Conservation (phyloP, 352 stramenopile species). For the Phytophthora constricta region DNA sequence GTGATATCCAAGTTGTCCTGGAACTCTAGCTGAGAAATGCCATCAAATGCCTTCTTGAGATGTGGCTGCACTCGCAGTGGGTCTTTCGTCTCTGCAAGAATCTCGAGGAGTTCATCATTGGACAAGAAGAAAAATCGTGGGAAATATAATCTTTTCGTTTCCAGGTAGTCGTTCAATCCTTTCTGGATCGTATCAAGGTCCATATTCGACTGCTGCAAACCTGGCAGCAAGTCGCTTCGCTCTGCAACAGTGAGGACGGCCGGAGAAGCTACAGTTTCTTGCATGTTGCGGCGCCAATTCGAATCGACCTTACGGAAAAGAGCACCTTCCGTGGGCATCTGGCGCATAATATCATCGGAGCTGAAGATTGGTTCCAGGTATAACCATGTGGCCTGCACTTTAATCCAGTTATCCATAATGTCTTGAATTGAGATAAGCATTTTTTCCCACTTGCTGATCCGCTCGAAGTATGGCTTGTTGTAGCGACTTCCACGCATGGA, state of each 20-base stretch:
- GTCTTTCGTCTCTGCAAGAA: constrained; percentile 94
- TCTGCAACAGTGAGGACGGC: constrained; percentile 81
- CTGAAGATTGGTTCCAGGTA: constrained; percentile 95
- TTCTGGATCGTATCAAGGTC: constrained; percentile 96
- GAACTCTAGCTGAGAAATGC: constrained; percentile 93
- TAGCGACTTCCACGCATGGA: constrained; percentile 94
- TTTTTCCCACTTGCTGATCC: constrained; percentile 91
- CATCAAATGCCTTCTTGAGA: constrained; percentile 95
- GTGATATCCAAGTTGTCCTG: constrained; percentile 93
- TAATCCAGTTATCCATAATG: constrained; percentile 95
- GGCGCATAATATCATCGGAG: constrained; percentile 93
- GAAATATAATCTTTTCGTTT: constrained; percentile 92
- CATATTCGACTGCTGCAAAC: constrained; percentile 88
- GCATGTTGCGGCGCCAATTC: constrained; percentile 90
- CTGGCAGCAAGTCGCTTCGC: constrained; percentile 80
- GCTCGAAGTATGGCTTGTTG: constrained; percentile 93
- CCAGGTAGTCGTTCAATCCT: constrained; percentile 92
- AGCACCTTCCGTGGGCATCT: constrained; percentile 90
- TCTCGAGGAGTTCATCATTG: constrained; percentile 93
- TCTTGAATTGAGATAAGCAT: constrained; percentile 91
- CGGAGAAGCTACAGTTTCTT: constrained; percentile 79
- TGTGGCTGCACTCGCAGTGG: constrained; percentile 94
- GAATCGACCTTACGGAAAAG: constrained; percentile 90
- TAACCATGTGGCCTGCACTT: constrained; percentile 93
- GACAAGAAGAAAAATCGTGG: constrained; percentile 94